These are phyloP conservation scores for Coprinellus aureogranulatus DNA, from an alignment of 768 basidiomycete species.

Conservation along the genomic window DNA sequence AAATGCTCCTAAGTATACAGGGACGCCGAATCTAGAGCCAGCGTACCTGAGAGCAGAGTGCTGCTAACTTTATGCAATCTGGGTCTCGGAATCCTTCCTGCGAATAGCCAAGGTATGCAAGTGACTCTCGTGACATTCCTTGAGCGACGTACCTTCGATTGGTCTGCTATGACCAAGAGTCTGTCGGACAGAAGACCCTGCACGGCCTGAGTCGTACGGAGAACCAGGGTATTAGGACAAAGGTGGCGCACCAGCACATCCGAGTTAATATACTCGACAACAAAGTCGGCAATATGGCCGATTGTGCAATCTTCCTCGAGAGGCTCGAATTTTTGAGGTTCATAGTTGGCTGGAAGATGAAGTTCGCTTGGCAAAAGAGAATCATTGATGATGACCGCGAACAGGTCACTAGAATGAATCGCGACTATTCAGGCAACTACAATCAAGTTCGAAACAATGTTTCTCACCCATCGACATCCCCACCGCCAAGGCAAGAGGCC, in stretches of 20 bases:
- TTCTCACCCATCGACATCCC: conserved; percentile 77
- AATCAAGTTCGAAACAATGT: too few species aligned
- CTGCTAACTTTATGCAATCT: conserved; percentile 56
- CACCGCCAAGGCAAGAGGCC: conserved; percentile 69
- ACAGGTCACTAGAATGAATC: conserved; percentile 51
- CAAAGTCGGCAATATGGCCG: conserved; percentile 74
- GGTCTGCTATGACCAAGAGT: conserved; percentile 63
- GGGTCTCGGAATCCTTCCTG: conserved; percentile 63
- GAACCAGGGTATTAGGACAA: neutral
- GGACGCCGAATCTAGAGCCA: neutral
- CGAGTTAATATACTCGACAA: conserved; percentile 81
- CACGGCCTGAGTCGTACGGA: neutral
- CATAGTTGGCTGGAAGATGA: conserved; percentile 53
- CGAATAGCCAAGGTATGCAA: neutral
- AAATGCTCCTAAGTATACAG: conserved; percentile 15
- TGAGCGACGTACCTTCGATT: neutral
- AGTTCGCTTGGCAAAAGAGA: conserved; percentile 53
- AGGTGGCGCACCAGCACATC: conserved; percentile 61
- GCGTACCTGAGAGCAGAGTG: conserved; percentile 53
- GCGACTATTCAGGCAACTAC: neutral
- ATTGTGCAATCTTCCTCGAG: conserved; percentile 54
- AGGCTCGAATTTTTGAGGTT: conserved; percentile 30
- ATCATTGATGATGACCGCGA: conserved; percentile 56
- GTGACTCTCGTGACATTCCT: neutral
- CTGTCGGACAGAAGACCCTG: conserved; percentile 70